Conservation (phyloP, 176 grass and related monocot genomes). For the Carex cristatella region DNA sequence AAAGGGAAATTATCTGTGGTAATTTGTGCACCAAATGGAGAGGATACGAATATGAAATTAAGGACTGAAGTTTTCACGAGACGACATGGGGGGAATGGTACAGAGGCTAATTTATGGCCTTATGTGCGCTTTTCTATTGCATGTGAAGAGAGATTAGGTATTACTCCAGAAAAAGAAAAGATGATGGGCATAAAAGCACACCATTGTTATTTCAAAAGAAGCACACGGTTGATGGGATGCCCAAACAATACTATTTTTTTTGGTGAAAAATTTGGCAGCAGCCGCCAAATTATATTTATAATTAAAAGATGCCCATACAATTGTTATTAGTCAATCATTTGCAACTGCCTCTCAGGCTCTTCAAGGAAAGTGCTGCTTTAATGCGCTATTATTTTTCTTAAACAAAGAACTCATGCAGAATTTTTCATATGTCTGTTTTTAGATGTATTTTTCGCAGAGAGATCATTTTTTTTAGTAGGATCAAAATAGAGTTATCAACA, state of each 20-base stretch:
- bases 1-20: neutral
- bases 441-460: no score
- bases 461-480: no score
- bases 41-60: neutral
- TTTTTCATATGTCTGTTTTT: no score
- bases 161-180: neutral
- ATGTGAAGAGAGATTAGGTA: neutral
- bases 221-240: neutral
- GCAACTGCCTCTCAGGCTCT: neutral
- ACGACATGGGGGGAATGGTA: no score
- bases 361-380: neutral
- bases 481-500: no score
- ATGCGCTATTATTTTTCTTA: no score
- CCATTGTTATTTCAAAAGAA: conserved; percentile 1
- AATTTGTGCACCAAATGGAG: neutral
- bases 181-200: conserved; percentile 9
- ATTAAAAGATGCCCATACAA: no score
- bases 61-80: neutral
- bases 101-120: conserved; percentile 12
- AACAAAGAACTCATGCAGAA: no score
- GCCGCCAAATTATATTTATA: no score
- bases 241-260: no score
- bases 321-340: neutral
- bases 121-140: neutral
- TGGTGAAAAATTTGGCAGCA: no score